A percentile compares a stretch with the other conserved stretches of the same genome.
These are phyloP conservation scores for Acer saccharum DNA, from an alignment of 345 rosid genomes.

Conservation along the genomic window DNA sequence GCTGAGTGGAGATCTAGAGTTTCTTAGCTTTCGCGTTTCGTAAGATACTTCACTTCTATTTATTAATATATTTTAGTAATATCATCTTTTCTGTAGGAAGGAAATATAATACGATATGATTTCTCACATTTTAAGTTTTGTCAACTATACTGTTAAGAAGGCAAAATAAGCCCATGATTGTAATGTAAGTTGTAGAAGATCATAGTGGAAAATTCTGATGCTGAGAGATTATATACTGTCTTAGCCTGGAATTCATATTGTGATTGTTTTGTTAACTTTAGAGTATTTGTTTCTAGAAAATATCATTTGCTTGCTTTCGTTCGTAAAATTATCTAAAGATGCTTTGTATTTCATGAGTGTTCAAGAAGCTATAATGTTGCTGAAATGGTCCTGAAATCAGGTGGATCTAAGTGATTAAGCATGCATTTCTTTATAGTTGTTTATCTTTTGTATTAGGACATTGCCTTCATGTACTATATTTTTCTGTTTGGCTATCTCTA, in stretches of 20 bases:
- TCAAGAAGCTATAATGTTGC: background rate
- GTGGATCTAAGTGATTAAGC: background rate
- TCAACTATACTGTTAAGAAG: background rate
- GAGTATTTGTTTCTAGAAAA: background rate
- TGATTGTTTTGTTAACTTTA: background rate
- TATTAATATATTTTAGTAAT: background rate
- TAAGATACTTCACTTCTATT: slow-evolving; percentile 36
- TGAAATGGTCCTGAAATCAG: background rate
- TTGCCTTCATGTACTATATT: background rate
- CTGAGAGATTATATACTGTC: background rate
- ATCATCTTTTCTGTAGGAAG: background rate
- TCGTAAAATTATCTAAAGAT: background rate
- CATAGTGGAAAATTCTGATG: background rate
- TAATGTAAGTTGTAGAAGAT: background rate
- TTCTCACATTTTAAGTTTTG: background rate
- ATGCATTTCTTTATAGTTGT: background rate
- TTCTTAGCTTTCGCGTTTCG: slow-evolving; percentile 63
- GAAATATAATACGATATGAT: background rate
- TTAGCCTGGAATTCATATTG: background rate
- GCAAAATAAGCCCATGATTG: background rate
- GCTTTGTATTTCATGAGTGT: background rate
- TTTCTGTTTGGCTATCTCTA: background rate
- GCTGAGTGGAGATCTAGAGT: slow-evolving; percentile 53
- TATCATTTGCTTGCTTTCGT: background rate
- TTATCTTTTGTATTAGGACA: background rate